Conservation (phyloP, 78 protist genomes). For the Ministeria vibrans region DNA sequence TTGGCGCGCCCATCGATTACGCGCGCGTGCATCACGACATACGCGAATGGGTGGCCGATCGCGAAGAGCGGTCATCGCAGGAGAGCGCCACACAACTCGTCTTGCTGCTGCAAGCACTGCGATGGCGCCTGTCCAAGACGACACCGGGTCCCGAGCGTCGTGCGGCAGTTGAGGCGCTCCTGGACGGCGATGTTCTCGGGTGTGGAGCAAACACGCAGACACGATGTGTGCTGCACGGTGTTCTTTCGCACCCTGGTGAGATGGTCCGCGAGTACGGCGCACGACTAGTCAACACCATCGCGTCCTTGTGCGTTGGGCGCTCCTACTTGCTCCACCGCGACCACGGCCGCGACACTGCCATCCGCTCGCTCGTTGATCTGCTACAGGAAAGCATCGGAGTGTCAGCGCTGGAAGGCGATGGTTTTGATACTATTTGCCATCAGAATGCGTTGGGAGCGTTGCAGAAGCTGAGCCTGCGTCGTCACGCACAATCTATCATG, state of each 20-base stretch:
- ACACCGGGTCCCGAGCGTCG: not conserved
- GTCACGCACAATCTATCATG: slow-evolving; percentile 9
- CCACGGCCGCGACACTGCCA: not conserved
- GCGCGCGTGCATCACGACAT: not conserved
- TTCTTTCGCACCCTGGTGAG: not conserved
- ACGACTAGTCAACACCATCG: slow-evolving; percentile 6
- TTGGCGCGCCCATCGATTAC: slow-evolving; percentile 11
- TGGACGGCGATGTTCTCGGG: slow-evolving; percentile 1
- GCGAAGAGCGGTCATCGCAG: no score
- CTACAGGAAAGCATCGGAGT: no score
- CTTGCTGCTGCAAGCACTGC: slow-evolving; percentile 33
- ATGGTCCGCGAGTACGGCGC: not conserved
- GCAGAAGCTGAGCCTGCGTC: slow-evolving; percentile 18
- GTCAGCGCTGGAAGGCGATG: no score
- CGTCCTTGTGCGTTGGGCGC: slow-evolving; percentile 3
- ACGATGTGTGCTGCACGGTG: not conserved
- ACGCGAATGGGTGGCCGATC: not conserved
- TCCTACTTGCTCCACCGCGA: not conserved
- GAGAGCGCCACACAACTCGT: no score
- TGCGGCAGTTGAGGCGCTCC: not conserved
- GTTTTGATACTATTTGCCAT: not conserved
- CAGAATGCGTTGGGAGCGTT: slow-evolving; percentile 16
- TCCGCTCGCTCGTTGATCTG: not conserved
- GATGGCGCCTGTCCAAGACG: slow-evolving; percentile 16
- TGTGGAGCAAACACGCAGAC: not conserved